These are phyloP conservation scores for Vitis hybrid DNA, from an alignment of 177 flowering plant genomes.

Conservation along the genomic window DNA sequence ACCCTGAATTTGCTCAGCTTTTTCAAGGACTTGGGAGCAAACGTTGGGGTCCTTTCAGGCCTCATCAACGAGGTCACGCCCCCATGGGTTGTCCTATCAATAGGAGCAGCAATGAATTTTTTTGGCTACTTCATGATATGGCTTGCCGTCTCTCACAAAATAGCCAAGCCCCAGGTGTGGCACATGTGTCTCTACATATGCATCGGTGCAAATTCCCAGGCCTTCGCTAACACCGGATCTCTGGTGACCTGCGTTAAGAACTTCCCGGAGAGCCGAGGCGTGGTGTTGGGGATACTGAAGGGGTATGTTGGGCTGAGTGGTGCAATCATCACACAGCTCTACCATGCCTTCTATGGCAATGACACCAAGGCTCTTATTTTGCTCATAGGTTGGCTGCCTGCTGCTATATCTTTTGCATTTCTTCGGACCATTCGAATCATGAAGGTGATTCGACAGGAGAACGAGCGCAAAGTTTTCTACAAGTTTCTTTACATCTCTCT, in stretches of 20 bases:
- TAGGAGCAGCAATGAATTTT: too few species aligned
- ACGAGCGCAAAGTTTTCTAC: slow-evolving; percentile 46
- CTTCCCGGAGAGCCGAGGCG: slow-evolving; percentile 57
- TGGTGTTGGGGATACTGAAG: slow-evolving; percentile 46
- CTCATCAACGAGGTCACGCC: too few species aligned
- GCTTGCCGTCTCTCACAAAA: slow-evolving; percentile 40
- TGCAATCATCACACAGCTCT: slow-evolving; percentile 55
- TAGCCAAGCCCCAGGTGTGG: slow-evolving; percentile 40
- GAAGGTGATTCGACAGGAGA: slow-evolving; percentile 31
- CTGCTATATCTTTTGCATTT: slow-evolving; percentile 37
- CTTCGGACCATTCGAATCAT: slow-evolving; percentile 39
- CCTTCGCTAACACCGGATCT: slow-evolving; percentile 58
- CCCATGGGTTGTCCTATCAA: too few species aligned
- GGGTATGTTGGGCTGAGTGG: slow-evolving; percentile 58
- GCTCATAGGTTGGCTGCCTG: slow-evolving; percentile 51
- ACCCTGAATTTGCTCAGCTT: too few species aligned
- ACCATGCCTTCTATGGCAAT: slow-evolving; percentile 34
- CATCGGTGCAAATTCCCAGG: slow-evolving; percentile 52
- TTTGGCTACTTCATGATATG: slow-evolving; percentile 42
- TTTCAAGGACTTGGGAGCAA: too few species aligned
- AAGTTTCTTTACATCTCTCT: slow-evolving; percentile 36
- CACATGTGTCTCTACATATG: slow-evolving; percentile 59
- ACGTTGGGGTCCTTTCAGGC: too few species aligned
- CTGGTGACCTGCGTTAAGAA: slow-evolving; percentile 58
- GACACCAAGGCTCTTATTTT: slow-evolving; percentile 38